Conservation (phyloP, 78 protist species). For the Dictyostelium purpureum region DNA sequence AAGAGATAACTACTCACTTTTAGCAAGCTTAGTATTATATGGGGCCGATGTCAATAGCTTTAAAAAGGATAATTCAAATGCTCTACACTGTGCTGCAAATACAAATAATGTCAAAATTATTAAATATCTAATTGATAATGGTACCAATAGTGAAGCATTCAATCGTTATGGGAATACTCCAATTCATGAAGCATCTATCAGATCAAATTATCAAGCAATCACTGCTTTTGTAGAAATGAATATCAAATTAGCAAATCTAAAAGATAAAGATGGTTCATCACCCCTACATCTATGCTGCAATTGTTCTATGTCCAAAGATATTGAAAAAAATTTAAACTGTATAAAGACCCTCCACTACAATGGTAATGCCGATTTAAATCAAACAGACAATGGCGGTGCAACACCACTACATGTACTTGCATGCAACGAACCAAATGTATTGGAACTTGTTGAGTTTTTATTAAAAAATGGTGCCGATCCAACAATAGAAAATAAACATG, state of each 20-base stretch:
- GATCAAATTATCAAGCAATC: slow-evolving; percentile 6
- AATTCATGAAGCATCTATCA: slow-evolving; percentile 76
- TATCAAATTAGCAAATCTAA: background rate
- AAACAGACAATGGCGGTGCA: slow-evolving; percentile 25
- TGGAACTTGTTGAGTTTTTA: background rate
- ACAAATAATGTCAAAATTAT: background rate
- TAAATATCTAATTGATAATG: background rate
- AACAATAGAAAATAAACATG: slow-evolving; percentile 39
- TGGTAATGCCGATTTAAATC: slow-evolving; percentile 48
- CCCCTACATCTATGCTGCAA: slow-evolving; percentile 63
- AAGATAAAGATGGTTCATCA: slow-evolving; percentile 60
- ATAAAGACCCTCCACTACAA: background rate
- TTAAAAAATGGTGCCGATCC: slow-evolving; percentile 61
- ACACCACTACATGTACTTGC: slow-evolving; percentile 45
- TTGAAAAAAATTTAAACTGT: background rate
- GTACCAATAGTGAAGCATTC: background rate
- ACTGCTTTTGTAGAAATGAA: background rate
- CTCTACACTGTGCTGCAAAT: slow-evolving; percentile 47
- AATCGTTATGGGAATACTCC: slow-evolving; percentile 54
- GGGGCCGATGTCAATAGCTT: slow-evolving; percentile 49
- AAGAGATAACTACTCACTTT: background rate
- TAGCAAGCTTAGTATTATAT: background rate
- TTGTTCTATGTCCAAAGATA: background rate
- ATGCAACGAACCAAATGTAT: slow-evolving; percentile 19
- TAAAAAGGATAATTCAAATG: slow-evolving; percentile 58